A percentile compares a stretch with the other conserved stretches of the same genome.
phyloP scores from a whole-genome alignment of 2,329 filamentous ascomycete species.

The Arthrobotrys conoides region DNA sequence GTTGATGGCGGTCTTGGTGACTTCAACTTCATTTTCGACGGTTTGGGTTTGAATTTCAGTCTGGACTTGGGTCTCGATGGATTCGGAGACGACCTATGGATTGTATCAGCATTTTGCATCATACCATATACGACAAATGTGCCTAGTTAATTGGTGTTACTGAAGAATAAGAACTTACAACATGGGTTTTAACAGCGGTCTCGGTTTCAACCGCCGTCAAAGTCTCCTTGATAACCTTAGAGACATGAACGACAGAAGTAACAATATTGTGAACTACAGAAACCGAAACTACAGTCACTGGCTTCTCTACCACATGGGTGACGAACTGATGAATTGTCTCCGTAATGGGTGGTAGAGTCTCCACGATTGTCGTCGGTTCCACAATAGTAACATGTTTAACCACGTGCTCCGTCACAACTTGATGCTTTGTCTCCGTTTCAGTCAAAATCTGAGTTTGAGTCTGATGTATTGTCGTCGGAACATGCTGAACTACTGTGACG shows the following conservation, averaged over 20 bases:
- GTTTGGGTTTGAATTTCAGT: conserved; percentile 37
- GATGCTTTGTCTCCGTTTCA: conserved; percentile 32
- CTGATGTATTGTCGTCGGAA: conserved; percentile 24
- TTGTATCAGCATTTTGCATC: conserved; percentile 7
- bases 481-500: conserved; percentile 42
- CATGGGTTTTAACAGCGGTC: conserved; percentile 36
- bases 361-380: conserved; percentile 43
- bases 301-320: conserved; percentile 46
- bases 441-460: conserved; percentile 24
- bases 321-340: conserved; percentile 46
- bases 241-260: conserved; percentile 39
- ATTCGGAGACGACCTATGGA: conserved; percentile 34
- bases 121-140: background rate
- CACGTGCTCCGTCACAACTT: conserved; percentile 43
- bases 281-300: conserved; percentile 48
- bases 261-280: conserved; percentile 44
- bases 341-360: conserved; percentile 40
- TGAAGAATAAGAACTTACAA: conserved; percentile 27
- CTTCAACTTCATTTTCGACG: conserved; percentile 41
- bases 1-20: conserved; percentile 43
- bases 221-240: conserved; percentile 40
- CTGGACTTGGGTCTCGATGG: conserved; percentile 29
- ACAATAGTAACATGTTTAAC: conserved; percentile 39
- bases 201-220: conserved; percentile 41
- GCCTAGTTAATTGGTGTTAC: background rate